Base-by-base conservation (phyloP, 805 yeast genomes). In the Phaffomyces opuntiae region DNA sequence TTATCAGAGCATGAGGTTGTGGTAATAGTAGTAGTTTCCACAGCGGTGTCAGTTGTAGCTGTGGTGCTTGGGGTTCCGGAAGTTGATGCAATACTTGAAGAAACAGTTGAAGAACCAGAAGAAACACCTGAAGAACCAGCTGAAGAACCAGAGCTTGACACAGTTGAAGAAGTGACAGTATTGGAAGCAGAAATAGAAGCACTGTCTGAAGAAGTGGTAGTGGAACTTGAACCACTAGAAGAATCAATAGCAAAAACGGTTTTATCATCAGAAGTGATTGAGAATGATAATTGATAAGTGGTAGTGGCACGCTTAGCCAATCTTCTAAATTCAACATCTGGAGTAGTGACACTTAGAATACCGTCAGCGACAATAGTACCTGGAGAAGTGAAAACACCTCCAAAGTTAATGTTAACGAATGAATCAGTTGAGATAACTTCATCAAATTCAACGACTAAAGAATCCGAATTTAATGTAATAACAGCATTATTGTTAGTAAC, bases 1-100 rank as follows among this genome's bases (percentile, higher is more conserved):
- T 45, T 38, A 39, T 50, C 56, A 1, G 50, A 42, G 37, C 57
- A 53, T 6, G 54, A 47, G 6, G 54, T 52, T 4, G 42, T 8
- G 3, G 52, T 43, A 11, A 51, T 36, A 5, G 46, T n/a, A 27
- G 53, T 46, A 13, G 47, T 35, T 2, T 26, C 8, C 11, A 11
- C 25, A 35, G 25, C 12, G 7, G 12, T 37, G 8, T 11, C 19
- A 35, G 21, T 35, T 11, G 9, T 14, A 16, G 17, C 19, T 19
- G 17, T 9, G 5, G 21, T 35, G 17, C 17, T 32, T 32, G 34
- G 13, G n/a, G 33, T 3, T n/a, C 36, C 36, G 8, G 17, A 8
- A 33, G 17, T 33, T 16, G 36, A 13, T n/a, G 19, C n/a, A 33
- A 9, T 12, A 16, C 9, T 5, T 4, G 21, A 8, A 34, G 21